phyloP scores from a whole-genome alignment of 2,329 filamentous ascomycete species.

The Diaporthe caulivora region DNA sequence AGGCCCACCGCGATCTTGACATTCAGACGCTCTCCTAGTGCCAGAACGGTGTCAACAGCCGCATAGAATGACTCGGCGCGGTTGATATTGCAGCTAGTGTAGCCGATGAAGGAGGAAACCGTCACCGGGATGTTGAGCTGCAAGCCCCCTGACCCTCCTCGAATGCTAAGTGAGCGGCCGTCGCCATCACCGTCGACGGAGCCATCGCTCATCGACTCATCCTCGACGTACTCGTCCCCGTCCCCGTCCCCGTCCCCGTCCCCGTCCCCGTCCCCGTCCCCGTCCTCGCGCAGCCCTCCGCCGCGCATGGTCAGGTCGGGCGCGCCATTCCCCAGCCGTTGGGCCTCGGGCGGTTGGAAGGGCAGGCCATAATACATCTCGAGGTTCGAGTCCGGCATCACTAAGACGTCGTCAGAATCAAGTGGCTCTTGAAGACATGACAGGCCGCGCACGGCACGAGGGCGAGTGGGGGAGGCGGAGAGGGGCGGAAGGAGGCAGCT shows the following conservation, averaged over 20 bases:
- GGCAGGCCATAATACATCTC: constrained; percentile 36
- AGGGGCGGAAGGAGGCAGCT: neutral
- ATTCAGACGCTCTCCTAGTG: neutral
- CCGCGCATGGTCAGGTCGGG: neutral
- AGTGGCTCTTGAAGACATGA: neutral
- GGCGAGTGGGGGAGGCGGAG: neutral
- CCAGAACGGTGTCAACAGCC: constrained; percentile 29
- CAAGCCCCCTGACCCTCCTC: constrained; percentile 6
- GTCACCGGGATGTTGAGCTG: too few relatives aligned
- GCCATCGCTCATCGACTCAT: neutral
- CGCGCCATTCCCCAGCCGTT: neutral
- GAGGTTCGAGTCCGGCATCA: constrained; percentile 36
- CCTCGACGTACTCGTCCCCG: neutral
- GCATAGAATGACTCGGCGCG: constrained; percentile 20
- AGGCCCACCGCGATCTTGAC: neutral
- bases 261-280: too few relatives aligned
- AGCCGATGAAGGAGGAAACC: constrained; percentile 15
- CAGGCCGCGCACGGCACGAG: neutral
- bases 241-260: neutral
- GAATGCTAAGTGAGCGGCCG: constrained; percentile 3
- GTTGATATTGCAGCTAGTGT: neutral
- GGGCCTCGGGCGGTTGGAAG: constrained; percentile 4
- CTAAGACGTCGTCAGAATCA: neutral
- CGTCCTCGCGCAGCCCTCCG: neutral
- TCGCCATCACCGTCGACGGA: neutral